Evolutionary conservation across 495 filamentous ascomycete species (phyloP), one percentile per base, ranked within the genome.

Genomic region (Achaetomiella virescens): DNA sequence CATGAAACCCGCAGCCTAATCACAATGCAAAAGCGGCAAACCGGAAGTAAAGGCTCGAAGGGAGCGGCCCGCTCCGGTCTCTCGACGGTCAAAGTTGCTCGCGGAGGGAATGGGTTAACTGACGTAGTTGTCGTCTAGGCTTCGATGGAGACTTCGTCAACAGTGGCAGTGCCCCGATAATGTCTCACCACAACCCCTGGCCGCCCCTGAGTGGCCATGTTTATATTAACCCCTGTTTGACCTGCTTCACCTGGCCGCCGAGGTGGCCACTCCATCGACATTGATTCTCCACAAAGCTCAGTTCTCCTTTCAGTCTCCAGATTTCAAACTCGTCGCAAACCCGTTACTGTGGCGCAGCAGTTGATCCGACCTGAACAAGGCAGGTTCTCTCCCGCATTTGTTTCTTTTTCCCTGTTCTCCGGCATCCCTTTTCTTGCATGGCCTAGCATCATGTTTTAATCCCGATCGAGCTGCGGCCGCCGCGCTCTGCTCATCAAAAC

Each of bases 31-130:
- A 42, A 20, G 20, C 40, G 24, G 36, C 46, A 17, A 14, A 35
- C 11, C n/a, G 15, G 6, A 12, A 11, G 27, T n/a, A 31, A 31
- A 31, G 9, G 27, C 27, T 31, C 38, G 21, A 50, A 45, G 55
- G 62, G 65, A 49, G 57, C 62, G 65, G 65, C 55, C 62, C 65
- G 62, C 65, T 58, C 65, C 65, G 52, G 55, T 54, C 17, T 60
- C 55, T 38, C 52, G 59, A 33, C 52, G 14, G 18, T 41, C n/a
- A 17, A 20, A 20, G 1, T 4, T 50, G n/a, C 15, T 29, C 22
- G 29, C 29, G 18, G 33, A 49, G 18, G 3, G 21, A 15, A 18
- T 25, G 21, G 21, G 5, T 17, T n/a, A n/a, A 21, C 43, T 11
- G 38, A 44, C 25, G 12, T 10, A 17, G n/a, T 43, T 22, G 3